Evolutionary conservation across 2,329 filamentous ascomycete species (phyloP).

Genomic region (Penicillium oxalicum): DNA sequence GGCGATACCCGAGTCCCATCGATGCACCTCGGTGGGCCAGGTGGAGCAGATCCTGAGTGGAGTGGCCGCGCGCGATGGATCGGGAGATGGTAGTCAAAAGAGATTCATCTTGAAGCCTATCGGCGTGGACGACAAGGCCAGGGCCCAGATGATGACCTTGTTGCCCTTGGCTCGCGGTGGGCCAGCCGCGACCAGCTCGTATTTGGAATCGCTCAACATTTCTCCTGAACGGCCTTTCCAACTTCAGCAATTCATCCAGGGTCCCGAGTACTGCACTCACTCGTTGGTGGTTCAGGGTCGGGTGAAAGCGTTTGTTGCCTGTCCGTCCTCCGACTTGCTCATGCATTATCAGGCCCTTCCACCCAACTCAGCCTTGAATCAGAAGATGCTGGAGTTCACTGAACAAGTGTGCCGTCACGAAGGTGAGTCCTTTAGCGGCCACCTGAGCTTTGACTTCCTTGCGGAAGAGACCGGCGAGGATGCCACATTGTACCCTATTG

Average conservation of each 20-base stretch:
- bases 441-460: slow-evolving; percentile 2
- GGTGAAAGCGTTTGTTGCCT: slow-evolving; percentile 2
- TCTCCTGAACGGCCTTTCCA: not conserved
- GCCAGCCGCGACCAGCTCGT: not conserved
- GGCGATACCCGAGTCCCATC: not conserved
- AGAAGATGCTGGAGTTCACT: not conserved
- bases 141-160: slow-evolving; percentile 2
- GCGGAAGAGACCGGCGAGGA: not conserved
- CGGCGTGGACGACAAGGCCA: slow-evolving; percentile 1
- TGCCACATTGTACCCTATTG: not conserved
- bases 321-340: slow-evolving; percentile 2
- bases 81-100: not conserved
- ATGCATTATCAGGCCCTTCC: slow-evolving; percentile 2
- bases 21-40: not conserved
- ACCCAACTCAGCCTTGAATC: not conserved
- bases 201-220: not conserved
- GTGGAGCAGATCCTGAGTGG: not conserved
- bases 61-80: not conserved
- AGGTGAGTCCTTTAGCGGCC: not conserved
- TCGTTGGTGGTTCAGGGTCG: not conserved
- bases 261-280: slow-evolving; percentile 1
- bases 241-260: slow-evolving; percentile 1
- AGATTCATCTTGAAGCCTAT: slow-evolving; percentile 3
- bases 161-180: not conserved
- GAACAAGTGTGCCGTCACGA: not conserved